A percentile compares a stretch with the other conserved stretches of the same genome.
phyloP scores from a whole-genome alignment of 1,284 basidiomycete species.

The Ganoderma meredithae region DNA sequence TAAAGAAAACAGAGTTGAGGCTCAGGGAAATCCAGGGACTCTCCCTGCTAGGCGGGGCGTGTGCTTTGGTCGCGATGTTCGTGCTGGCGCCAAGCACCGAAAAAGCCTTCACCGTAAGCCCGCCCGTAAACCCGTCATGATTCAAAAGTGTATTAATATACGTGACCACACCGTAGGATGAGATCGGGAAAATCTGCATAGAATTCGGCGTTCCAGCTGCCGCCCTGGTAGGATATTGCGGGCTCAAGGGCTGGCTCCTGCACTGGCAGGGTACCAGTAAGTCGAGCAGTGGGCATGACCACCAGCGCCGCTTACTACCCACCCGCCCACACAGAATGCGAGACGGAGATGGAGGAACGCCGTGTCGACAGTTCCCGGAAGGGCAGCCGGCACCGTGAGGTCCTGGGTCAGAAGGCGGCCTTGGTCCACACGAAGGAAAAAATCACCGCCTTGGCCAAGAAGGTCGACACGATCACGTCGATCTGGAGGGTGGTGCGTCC shows the following conservation, averaged over 20 bases:
- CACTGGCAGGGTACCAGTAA: neutral
- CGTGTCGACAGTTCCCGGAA: neutral
- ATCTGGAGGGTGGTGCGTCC: conserved; percentile 4
- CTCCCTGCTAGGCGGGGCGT: neutral
- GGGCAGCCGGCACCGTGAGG: neutral
- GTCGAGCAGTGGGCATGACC: neutral
- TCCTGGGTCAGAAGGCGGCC: neutral
- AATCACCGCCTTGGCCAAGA: neutral
- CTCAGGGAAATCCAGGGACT: neutral
- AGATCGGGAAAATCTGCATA: neutral
- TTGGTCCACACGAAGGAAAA: neutral
- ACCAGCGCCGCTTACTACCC: neutral
- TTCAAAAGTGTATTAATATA: no score
- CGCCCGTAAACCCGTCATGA: no score
- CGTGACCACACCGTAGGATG: neutral
- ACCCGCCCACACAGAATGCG: neutral
- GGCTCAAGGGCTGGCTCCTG: neutral
- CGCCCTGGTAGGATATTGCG: neutral
- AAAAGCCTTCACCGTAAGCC: no score
- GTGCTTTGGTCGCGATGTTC: neutral
- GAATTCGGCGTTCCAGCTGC: neutral
- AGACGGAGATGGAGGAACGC: neutral
- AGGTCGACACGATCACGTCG: neutral
- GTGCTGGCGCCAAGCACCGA: neutral
- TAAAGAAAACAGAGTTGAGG: neutral